These are phyloP conservation scores for Thamnidium elegans DNA, from an alignment of 192 early-diverging fungal species.

Conservation along the genomic window DNA sequence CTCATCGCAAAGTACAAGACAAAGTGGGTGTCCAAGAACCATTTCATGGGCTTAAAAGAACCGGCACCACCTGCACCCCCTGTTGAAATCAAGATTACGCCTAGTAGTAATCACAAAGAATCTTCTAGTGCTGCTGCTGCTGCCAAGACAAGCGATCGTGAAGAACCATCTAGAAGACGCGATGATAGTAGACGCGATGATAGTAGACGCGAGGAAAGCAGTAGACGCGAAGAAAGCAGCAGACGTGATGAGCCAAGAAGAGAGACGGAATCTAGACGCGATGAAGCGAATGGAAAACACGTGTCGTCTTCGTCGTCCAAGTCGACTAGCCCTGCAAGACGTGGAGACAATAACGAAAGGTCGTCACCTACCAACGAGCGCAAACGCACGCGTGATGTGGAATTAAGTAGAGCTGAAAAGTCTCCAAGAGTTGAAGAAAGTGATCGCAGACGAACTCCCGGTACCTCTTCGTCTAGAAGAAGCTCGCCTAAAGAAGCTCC, in stretches of 20 bases:
- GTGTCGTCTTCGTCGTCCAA: neutral
- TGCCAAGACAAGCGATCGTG: neutral
- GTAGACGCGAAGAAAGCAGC: neutral
- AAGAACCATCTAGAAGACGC: neutral
- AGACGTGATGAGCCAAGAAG: conserved; percentile 5
- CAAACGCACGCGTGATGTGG: conserved; percentile 8
- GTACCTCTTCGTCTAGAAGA: neutral
- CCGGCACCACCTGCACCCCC: neutral
- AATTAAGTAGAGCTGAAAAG: neutral
- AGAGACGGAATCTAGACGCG: neutral
- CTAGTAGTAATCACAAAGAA: neutral
- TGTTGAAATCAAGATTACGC: neutral
- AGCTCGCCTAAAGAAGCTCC: neutral
- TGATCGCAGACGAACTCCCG: neutral
- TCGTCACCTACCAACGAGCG: neutral
- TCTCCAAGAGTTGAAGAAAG: neutral
- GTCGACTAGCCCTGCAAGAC: conserved; percentile 1
- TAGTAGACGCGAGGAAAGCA: neutral
- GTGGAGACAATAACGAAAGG: neutral
- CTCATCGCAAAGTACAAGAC: conserved; percentile 31
- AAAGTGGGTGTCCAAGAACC: conserved; percentile 24
- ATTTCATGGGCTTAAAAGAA: conserved; percentile 21
- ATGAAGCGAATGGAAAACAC: neutral
- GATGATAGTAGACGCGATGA: no score
- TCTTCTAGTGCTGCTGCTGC: neutral